A percentile compares a stretch with the other conserved stretches of the same genome.
Evolutionary conservation across 768 basidiomycete genomes (phyloP).

Genomic region (Porphyrellus cyaneotinctus): DNA sequence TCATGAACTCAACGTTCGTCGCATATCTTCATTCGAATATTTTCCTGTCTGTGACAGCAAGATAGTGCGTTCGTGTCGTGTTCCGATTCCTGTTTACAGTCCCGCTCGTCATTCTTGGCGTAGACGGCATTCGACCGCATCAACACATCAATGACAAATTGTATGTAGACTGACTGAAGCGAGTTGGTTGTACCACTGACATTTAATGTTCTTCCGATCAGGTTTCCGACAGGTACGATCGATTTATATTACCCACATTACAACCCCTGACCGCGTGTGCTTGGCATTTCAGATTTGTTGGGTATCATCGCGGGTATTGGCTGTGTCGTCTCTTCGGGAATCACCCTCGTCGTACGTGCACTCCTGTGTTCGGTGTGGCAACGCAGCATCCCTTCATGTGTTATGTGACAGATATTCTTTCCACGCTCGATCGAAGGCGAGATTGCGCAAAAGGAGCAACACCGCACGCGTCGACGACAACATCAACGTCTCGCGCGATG

Average conservation of each 20-base stretch:
- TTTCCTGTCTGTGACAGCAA: not conserved
- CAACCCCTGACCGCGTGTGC: not conserved
- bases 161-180: conserved; percentile 30
- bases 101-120: conserved; percentile 60
- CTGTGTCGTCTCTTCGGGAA: conserved; percentile 60
- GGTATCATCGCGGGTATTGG: conserved; percentile 57
- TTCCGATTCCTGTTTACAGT: conserved; percentile 72
- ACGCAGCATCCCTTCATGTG: not conserved
- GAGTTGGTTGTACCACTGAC: not conserved
- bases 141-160: conserved; percentile 61
- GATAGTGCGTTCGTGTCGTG: conserved; percentile 61
- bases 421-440: conserved; percentile 71
- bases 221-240: conserved; percentile 25
- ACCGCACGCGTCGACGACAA: conserved; percentile 20
- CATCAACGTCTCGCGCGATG: conserved; percentile 16
- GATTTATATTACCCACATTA: not conserved
- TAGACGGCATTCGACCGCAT: conserved; percentile 64
- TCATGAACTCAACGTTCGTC: conserved; percentile 74
- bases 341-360: conserved; percentile 60
- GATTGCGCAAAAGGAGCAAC: conserved; percentile 49
- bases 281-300: conserved; percentile 47
- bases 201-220: conserved; percentile 3
- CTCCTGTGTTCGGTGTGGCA: not conserved
- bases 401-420: conserved; percentile 64
- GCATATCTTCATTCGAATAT: not conserved